Evolutionary conservation across 2,329 filamentous ascomycete genomes (phyloP), one percentile per base, ranked within the genome.

Genomic region (Dryadomyces quercus-mongolicae): DNA sequence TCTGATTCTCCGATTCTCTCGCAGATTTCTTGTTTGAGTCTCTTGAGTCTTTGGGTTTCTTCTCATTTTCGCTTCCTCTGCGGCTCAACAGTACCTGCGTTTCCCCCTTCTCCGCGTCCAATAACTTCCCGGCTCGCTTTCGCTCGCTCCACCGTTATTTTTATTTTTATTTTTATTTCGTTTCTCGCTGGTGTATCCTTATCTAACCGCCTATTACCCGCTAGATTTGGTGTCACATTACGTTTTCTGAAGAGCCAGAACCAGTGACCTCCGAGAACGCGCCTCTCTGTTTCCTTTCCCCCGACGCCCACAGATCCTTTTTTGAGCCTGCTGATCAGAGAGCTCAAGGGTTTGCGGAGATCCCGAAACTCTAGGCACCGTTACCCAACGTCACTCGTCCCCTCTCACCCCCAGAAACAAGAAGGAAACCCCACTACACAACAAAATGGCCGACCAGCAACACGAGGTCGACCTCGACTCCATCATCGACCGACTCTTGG

Each of bases 381-480:
- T 54, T 55, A 38, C 36, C 18, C 21, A 52, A 46, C 50, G 45
- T 46, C 55, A 49, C 46, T 20, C 42, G 13, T 49, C 47, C 21
- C 52, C 44, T 54, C 49, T 18, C 21, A 49, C 51, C 18, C 13
- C 10, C 44, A 20, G 48, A 53, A 53, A 49, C 16, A 42, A 43
- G n/a, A 20, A 43, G 45, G 42, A 54, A 51, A 52, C 36, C 8
- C 10, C 34, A 44, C 20, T 42, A 43, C 9, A 40, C 42, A 25
- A 44, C 52, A 74, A 65, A 67, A 85, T 75, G 83, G 77, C 77
- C 68, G 78, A 81, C 70, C 77, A 81, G 70, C 76, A 81, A 70
- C 75, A 89, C 74, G 92, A 97, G 74, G 88, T 97, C 75, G 92
- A 97, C 76, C 81, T 98, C 76, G 93, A 98, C 74, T 96, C 91